Base-by-base conservation (phyloP, 257 asterid species). In the Ophiorrhiza pumila region DNA sequence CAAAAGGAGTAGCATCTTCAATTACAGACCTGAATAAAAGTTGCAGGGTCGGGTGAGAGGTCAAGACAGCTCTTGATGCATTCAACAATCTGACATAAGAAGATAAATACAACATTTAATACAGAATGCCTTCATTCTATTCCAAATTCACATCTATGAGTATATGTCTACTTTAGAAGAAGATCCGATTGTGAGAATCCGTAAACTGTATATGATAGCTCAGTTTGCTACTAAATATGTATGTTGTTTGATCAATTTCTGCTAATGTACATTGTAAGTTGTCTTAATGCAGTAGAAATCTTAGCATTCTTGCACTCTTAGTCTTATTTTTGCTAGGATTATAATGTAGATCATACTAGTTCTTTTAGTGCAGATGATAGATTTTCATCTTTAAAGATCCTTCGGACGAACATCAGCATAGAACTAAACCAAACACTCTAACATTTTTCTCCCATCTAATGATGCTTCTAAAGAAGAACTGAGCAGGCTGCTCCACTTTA, bases 41-140 rank as follows among this genome's bases (percentile, higher is more conserved):
- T 84, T 68, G 90, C 79, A 37, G 89, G 79, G 71, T 69, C 83
- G 5, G 89, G 60, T 5, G 88, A 1, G 63, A 90, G 80, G 76
- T 82, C 78, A n/a, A 83, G 80, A 72, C 83, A 88, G 41, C 72
- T 82, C 77, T 79, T 63, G 58, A 90, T 83, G 79, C 82, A 78
- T 31, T 85, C 86, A 17, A 74, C 71, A 56, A 90, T 80, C 97
- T 90, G 86, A 68, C 46, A 75, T 59, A 41, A 79, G 41, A 66
- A 45, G 22, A 72, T 35, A 20, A 10, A 57, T 0, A 65, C 3
- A 7, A 43, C 4, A 23, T 32, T 45, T 69, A 39, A 27, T 22
- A 31, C 29, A 20, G 37, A 5, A 18, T 37, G n/a, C 58, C 27
- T 57, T 6, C 1, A 27, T 58, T 18, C 22, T 49, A 45, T 8